These are phyloP conservation scores for Saxophila tyrrhenica DNA, from an alignment of 495 filamentous ascomycete genomes.

Conservation along the genomic window DNA sequence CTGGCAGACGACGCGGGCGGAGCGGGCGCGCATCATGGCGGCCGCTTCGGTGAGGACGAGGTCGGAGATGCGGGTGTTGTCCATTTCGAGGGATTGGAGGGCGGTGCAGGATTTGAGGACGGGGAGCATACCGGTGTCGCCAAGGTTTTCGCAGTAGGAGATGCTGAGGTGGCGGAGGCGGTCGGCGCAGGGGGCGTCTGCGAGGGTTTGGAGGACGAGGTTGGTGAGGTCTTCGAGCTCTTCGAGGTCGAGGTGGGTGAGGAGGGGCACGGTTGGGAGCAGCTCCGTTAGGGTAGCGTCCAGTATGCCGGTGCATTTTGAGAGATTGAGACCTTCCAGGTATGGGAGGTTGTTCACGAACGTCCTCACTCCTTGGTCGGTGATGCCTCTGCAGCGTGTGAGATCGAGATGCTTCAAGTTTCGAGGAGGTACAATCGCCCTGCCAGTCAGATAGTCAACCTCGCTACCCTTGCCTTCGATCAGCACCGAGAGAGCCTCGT, in stretches of 20 bases:
- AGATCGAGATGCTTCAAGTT: conserved; percentile 77
- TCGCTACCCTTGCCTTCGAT: conserved; percentile 62
- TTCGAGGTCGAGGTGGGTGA: conserved; percentile 85
- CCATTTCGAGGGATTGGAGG: conserved; percentile 68
- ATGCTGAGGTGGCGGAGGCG: conserved; percentile 70
- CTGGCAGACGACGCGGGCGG: conserved; percentile 32
- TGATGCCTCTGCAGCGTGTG: conserved; percentile 62
- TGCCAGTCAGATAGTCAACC: conserved; percentile 63
- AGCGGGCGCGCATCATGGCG: conserved; percentile 55
- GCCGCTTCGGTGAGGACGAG: conserved; percentile 81
- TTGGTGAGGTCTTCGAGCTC: conserved; percentile 73
- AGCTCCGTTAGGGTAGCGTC: conserved; percentile 64
- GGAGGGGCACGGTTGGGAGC: conserved; percentile 57
- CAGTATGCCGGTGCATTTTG: conserved; percentile 55
- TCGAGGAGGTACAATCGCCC: conserved; percentile 66
- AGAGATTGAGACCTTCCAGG: conserved; percentile 71
- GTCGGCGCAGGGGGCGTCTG: conserved; percentile 59
- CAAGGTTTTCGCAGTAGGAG: conserved; percentile 77
- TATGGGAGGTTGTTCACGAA: conserved; percentile 66
- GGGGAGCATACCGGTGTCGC: conserved; percentile 75
- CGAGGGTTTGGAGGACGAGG: conserved; percentile 54
- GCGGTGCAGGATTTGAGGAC: conserved; percentile 63
- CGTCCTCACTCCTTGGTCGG: conserved; percentile 53
- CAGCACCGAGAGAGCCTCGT: conserved; percentile 58
- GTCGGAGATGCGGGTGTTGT: conserved; percentile 87